Conservation (phyloP, 106 monocot genomes). For the Allium cepa region DNA sequence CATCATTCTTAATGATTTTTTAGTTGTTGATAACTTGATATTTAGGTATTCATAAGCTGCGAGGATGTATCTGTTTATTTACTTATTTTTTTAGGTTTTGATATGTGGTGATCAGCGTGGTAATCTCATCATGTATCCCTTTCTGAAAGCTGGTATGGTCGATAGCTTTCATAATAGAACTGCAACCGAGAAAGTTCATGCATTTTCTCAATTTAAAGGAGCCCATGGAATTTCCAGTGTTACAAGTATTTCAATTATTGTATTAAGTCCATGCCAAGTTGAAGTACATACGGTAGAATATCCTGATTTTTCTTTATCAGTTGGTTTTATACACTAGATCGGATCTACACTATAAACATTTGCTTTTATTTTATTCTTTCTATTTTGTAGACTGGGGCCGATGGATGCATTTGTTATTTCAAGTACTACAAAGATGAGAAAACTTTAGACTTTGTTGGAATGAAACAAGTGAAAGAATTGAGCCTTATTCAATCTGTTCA, state of each 20-base stretch:
- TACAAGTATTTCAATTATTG: conserved; percentile 43
- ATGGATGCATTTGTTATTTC: conserved; percentile 96
- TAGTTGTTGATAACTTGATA: neutral
- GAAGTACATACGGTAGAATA: conserved; percentile 62
- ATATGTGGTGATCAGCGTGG: conserved; percentile 91
- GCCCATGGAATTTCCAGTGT: conserved; percentile 95
- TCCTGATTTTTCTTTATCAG: neutral
- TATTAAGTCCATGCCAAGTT: conserved; percentile 21
- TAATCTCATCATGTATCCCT: conserved; percentile 60
- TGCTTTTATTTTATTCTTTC: neutral
- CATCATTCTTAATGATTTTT: neutral
- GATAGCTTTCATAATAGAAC: conserved; percentile 3
- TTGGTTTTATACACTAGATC: neutral
- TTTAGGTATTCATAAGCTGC: neutral
- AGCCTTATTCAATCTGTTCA: conserved; percentile 55
- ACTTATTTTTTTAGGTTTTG: conserved; percentile 38
- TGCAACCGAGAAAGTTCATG: conserved; percentile 14
- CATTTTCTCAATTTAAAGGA: conserved; percentile 67
- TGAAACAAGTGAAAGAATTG: conserved; percentile 90
- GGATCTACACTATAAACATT: neutral
- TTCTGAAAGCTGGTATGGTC: conserved; percentile 18
- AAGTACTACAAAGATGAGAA: conserved; percentile 33
- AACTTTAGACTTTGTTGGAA: conserved; percentile 65
- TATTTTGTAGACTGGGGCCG: conserved; percentile 83
- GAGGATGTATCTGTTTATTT: neutral